Conservation (phyloP, 148 eudicot species). For the Simmondsia chinensis region DNA sequence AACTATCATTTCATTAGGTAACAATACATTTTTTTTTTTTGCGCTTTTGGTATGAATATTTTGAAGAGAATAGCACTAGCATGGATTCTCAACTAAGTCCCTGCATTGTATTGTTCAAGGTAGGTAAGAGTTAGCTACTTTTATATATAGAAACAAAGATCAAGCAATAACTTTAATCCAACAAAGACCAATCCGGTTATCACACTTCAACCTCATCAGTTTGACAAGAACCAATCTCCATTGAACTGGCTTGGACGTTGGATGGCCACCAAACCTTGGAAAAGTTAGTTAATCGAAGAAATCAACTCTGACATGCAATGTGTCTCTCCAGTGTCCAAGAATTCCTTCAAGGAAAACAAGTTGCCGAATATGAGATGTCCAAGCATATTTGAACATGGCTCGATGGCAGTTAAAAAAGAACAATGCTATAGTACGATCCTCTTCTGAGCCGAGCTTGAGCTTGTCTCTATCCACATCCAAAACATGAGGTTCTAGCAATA, state of each 20-base stretch:
- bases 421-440: conserved; percentile 22
- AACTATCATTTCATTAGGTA: too few relatives aligned
- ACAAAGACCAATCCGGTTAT: conserved; percentile 19
- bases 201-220: conserved; percentile 15
- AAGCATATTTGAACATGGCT: conserved; percentile 20
- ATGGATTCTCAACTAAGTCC: neutral
- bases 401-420: conserved; percentile 24
- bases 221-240: conserved; percentile 28
- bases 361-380: conserved; percentile 19
- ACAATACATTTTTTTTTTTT: too few relatives aligned
- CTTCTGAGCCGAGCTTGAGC: conserved; percentile 32
- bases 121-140: neutral
- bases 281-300: conserved; percentile 37
- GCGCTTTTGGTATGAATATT: too few relatives aligned
- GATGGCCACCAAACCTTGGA: conserved; percentile 81
- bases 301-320: conserved; percentile 24
- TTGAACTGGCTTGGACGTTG: conserved; percentile 75
- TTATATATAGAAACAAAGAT: conserved; percentile 30
- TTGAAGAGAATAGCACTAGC: neutral
- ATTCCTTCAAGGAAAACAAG: conserved; percentile 10
- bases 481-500: conserved; percentile 34
- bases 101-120: neutral
- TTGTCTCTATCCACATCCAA: conserved; percentile 44
- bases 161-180: conserved; percentile 27
- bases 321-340: conserved; percentile 25